Conservation (phyloP, 192 early-diverging fungal species). For the Dissophora ornata region DNA sequence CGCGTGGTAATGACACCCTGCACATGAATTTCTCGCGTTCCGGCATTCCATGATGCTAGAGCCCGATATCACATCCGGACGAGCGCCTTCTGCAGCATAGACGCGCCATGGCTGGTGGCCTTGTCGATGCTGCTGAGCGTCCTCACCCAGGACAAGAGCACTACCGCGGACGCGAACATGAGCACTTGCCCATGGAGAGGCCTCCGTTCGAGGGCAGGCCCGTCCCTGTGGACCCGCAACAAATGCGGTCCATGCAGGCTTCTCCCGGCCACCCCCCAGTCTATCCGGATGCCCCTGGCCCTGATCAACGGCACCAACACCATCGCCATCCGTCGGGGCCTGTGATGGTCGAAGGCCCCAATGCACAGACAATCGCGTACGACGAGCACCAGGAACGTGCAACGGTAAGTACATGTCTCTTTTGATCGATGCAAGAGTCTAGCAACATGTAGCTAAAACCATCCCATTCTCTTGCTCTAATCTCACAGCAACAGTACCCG, state of each 20-base stretch:
- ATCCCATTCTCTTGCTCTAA: not conserved
- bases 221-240: slow-evolving; percentile 1
- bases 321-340: slow-evolving; percentile 15
- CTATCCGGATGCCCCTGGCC: not conserved
- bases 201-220: not conserved
- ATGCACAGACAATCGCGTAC: not conserved
- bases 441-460: too few relatives aligned
- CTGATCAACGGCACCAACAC: slow-evolving; percentile 7
- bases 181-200: not conserved
- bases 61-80: slow-evolving; percentile 4
- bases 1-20: not conserved
- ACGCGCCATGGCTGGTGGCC: not conserved
- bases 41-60: not conserved
- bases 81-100: slow-evolving; percentile 18
- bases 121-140: not conserved
- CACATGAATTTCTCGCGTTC: not conserved
- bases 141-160: slow-evolving; percentile 6
- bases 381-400: slow-evolving; percentile 7
- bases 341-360: slow-evolving; percentile 1
- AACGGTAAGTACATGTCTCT: not conserved
- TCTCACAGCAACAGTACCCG: not conserved
- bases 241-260: not conserved
- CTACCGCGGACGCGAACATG: slow-evolving; percentile 11
- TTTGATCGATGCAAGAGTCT: not conserved
- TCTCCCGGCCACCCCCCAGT: slow-evolving; percentile 1